phyloP scores from a whole-genome alignment of 139 green algal species.

The Yamagishiella unicocca region DNA sequence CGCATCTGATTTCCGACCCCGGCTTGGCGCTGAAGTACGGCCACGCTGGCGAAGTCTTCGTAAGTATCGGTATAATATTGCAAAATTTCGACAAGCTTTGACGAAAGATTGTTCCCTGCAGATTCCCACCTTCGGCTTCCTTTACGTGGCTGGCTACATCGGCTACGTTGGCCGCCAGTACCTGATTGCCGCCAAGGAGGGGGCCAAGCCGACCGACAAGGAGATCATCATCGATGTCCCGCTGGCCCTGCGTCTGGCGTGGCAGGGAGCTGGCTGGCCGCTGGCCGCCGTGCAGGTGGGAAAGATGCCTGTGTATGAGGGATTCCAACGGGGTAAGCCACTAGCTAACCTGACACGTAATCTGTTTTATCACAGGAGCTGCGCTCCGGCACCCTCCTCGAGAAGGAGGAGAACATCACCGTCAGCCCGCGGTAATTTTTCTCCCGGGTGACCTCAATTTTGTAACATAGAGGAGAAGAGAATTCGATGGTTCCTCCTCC shows the following conservation, averaged over 20 bases:
- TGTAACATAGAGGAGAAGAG: too few species aligned
- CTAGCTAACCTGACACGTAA: too few species aligned
- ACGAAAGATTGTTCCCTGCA: too few species aligned
- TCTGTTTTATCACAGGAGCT: slow-evolving; percentile 73
- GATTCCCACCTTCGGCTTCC: slow-evolving; percentile 96
- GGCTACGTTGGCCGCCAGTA: slow-evolving; percentile 95
- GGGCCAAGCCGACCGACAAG: slow-evolving; percentile 86
- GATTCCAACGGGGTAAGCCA: neutral
- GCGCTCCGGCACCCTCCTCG: slow-evolving; percentile 80
- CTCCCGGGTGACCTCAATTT: neutral
- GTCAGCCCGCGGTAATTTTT: slow-evolving; percentile 86
- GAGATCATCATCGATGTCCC: slow-evolving; percentile 99
- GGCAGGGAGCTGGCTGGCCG: slow-evolving; percentile 87
- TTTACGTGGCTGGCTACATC: slow-evolving; percentile 98
- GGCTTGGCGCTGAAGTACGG: slow-evolving; percentile 92
- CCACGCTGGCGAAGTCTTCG: slow-evolving; percentile 95
- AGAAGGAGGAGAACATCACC: slow-evolving; percentile 94
- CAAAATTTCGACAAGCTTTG: neutral
- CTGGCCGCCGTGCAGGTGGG: slow-evolving; percentile 66
- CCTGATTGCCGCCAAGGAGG: slow-evolving; percentile 70
- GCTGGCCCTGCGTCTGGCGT: slow-evolving; percentile 79
- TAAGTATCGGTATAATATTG: slow-evolving; percentile 66
- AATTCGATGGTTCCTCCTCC: too few species aligned
- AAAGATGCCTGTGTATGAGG: neutral
- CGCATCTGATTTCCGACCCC: slow-evolving; percentile 98